These are phyloP conservation scores for Rhynchospora tenuis DNA, from an alignment of 176 grass and related monocot species.

Conservation along the genomic window DNA sequence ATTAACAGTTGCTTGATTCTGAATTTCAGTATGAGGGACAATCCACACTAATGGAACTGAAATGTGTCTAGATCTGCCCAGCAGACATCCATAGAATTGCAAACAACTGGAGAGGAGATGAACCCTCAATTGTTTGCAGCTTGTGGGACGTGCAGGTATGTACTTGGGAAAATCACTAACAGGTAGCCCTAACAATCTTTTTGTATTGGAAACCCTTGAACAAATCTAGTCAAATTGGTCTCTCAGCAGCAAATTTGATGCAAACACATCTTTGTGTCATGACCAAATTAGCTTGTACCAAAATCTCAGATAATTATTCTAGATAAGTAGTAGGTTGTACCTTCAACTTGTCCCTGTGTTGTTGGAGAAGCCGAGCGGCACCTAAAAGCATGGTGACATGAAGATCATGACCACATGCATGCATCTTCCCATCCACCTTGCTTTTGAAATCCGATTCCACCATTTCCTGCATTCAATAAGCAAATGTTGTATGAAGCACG, in stretches of 20 bases:
- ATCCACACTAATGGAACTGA: too few species aligned
- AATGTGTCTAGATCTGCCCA: too few species aligned
- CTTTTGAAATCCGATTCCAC: constrained; percentile 91
- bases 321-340: constrained; percentile 7
- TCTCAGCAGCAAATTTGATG: not conserved
- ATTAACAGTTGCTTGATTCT: not conserved
- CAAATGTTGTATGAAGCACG: not conserved
- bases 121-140: not conserved
- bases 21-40: not conserved
- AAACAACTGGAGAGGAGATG: too few species aligned
- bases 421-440: constrained; percentile 69
- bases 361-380: constrained; percentile 69
- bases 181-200: not conserved
- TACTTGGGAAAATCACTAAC: not conserved
- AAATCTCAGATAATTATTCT: not conserved
- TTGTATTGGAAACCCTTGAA: not conserved
- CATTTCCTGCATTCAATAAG: constrained; percentile 40
- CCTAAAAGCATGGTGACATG: constrained; percentile 82
- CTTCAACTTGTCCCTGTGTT: constrained; percentile 43
- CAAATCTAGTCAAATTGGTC: not conserved
- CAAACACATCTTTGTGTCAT: not conserved
- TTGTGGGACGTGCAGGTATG: not conserved
- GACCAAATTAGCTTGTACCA: not conserved
- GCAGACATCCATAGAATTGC: too few species aligned
- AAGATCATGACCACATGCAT: constrained; percentile 85